Evolutionary conservation across 1,139 yeast genomes (phyloP).

Genomic region (Nakaseomyces sp.): DNA sequence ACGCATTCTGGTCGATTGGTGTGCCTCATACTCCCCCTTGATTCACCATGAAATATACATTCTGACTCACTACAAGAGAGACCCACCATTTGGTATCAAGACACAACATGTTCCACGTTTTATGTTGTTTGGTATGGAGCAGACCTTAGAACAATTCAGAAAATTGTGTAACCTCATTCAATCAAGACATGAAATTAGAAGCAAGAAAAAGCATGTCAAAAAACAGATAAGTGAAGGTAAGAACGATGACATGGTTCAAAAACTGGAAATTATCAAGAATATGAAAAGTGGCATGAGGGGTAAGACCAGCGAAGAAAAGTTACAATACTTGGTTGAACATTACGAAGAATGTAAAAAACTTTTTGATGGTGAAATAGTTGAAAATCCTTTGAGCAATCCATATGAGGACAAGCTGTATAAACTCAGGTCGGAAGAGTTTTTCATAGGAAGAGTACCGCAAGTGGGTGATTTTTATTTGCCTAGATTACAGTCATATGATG

Average conservation of each 20-base stretch:
- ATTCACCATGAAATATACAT: slow-evolving; percentile 35
- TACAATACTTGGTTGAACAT: slow-evolving; percentile 13
- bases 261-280: slow-evolving; percentile 22
- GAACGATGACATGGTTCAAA: slow-evolving; percentile 20
- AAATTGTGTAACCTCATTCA: slow-evolving; percentile 24
- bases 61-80: slow-evolving; percentile 26
- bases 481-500: slow-evolving; percentile 26
- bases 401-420: slow-evolving; percentile 28
- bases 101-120: slow-evolving; percentile 29
- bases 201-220: slow-evolving; percentile 26
- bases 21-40: slow-evolving; percentile 37
- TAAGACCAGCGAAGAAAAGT: slow-evolving; percentile 17
- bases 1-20: slow-evolving; percentile 44
- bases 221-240: slow-evolving; percentile 26
- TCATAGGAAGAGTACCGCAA: slow-evolving; percentile 29
- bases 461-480: slow-evolving; percentile 31
- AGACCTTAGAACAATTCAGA: slow-evolving; percentile 19
- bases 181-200: slow-evolving; percentile 25
- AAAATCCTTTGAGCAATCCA: slow-evolving; percentile 27
- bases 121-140: slow-evolving; percentile 23
- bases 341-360: slow-evolving; percentile 25
- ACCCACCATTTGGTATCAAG: slow-evolving; percentile 28
- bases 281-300: slow-evolving; percentile 16
- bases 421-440: slow-evolving; percentile 27
- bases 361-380: slow-evolving; percentile 25